Conservation (phyloP, 2,329 filamentous ascomycete species). For the Aspergillus vadensis region DNA sequence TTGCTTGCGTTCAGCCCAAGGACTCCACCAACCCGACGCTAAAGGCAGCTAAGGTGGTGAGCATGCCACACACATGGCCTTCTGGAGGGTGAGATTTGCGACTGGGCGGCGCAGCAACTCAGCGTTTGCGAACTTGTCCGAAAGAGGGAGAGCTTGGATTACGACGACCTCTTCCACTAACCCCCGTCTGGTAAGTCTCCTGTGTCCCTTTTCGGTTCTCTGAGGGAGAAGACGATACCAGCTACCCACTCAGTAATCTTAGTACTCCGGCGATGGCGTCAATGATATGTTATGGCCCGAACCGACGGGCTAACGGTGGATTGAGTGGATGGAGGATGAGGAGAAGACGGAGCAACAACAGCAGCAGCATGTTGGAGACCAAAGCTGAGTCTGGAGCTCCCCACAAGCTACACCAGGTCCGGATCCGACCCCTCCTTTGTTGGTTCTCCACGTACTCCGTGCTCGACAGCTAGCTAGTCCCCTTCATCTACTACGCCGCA, state of each 20-base stretch:
- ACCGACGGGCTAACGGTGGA: no score
- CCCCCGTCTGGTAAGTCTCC: constrained; percentile 10
- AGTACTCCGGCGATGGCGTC: not conserved
- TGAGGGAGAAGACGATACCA: no score
- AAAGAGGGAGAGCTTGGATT: constrained; percentile 15
- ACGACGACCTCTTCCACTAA: constrained; percentile 20
- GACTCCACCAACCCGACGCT: constrained; percentile 17
- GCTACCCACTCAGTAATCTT: not conserved
- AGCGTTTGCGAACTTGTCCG: not conserved
- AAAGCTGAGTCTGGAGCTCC: constrained; percentile 2
- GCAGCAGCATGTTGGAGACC: not conserved
- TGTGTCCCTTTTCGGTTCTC: not conserved
- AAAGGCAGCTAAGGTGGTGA: constrained; percentile 21
- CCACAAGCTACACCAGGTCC: constrained; percentile 1
- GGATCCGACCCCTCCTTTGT: not conserved
- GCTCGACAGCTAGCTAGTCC: not conserved
- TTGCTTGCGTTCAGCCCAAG: constrained; percentile 23
- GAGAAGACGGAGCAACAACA: no score
- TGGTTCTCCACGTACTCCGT: not conserved
- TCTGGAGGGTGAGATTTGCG: constrained; percentile 5
- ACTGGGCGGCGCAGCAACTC: not conserved
- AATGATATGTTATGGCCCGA: not conserved
- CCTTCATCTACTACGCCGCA: not conserved
- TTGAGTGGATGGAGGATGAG: no score
- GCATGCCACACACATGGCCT: constrained; percentile 18